A percentile compares a stretch with the other conserved stretches of the same genome.
Evolutionary conservation across 1,139 yeast species (phyloP).

Genomic region (Candida dubliniensis): DNA sequence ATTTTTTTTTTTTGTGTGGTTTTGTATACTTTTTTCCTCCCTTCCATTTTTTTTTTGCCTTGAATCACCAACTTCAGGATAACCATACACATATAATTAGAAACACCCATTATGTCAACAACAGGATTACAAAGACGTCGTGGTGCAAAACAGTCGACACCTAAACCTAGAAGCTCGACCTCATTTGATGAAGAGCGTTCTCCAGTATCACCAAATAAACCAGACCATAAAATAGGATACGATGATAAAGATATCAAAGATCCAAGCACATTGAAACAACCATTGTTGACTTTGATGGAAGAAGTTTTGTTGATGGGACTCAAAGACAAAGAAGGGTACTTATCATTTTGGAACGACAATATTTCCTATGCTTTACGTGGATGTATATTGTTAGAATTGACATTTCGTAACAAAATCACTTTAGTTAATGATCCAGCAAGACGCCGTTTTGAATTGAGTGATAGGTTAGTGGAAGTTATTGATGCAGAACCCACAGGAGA

Average conservation of each 20-base stretch:
- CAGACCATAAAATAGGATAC: constrained; percentile 68
- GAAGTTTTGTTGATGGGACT: constrained; percentile 90
- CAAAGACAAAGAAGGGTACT: constrained; percentile 92
- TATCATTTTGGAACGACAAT: constrained; percentile 97
- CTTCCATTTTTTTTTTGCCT: not conserved
- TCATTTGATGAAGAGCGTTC: constrained; percentile 14
- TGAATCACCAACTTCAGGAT: not conserved
- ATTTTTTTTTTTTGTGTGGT: no score
- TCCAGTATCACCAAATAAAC: constrained; percentile 14
- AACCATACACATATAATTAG: not conserved
- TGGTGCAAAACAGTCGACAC: constrained; percentile 30
- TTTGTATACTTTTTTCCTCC: not conserved
- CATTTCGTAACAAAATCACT: constrained; percentile 84
- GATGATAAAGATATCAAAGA: constrained; percentile 72
- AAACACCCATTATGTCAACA: constrained; percentile 25
- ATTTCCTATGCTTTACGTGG: constrained; percentile 96
- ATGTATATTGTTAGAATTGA: constrained; percentile 86
- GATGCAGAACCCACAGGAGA: constrained; percentile 92
- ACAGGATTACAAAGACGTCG: constrained; percentile 51
- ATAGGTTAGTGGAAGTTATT: constrained; percentile 82
- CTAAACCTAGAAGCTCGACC: constrained; percentile 11
- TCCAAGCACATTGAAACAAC: constrained; percentile 50
- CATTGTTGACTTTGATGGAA: constrained; percentile 89
- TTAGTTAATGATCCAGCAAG: constrained; percentile 94
- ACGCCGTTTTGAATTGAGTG: constrained; percentile 82